These are phyloP conservation scores for Apiospora kogelbergensis DNA, from an alignment of 2,329 filamentous ascomycete genomes.

Conservation along the genomic window DNA sequence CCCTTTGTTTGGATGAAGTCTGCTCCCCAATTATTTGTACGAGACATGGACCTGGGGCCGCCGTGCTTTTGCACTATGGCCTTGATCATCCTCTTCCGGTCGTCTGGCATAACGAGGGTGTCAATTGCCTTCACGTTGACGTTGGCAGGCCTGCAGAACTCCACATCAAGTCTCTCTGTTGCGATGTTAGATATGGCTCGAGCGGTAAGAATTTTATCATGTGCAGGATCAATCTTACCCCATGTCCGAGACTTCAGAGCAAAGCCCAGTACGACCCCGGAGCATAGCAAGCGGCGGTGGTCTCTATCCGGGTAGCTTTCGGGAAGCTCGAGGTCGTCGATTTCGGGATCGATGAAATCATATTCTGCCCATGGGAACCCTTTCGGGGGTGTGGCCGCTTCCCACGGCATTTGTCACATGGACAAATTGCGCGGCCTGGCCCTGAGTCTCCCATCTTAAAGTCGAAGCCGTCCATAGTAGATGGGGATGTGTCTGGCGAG, in stretches of 20 bases:
- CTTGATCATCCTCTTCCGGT: conserved; percentile 51
- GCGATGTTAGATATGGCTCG: background rate
- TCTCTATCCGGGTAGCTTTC: background rate
- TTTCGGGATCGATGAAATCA: background rate
- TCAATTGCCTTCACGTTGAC: conserved; percentile 45
- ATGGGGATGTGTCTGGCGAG: background rate
- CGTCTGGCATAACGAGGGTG: conserved; percentile 47
- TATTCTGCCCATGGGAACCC: background rate
- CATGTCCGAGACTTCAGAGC: background rate
- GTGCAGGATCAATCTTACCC: background rate
- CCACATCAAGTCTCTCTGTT: background rate
- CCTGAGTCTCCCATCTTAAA: background rate
- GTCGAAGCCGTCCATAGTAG: background rate
- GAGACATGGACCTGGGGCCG: conserved; percentile 8
- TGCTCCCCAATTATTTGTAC: conserved; percentile 13
- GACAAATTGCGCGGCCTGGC: background rate
- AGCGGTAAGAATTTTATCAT: background rate
- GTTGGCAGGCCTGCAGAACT: conserved; percentile 16
- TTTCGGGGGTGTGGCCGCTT: background rate
- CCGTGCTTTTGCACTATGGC: conserved; percentile 34
- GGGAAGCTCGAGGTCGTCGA: background rate
- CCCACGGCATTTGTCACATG: background rate
- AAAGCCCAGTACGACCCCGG: background rate
- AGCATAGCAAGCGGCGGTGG: background rate
- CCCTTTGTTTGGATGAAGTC: background rate